phyloP scores from a whole-genome alignment of 257 asterid species.

The Datura wrightii region DNA sequence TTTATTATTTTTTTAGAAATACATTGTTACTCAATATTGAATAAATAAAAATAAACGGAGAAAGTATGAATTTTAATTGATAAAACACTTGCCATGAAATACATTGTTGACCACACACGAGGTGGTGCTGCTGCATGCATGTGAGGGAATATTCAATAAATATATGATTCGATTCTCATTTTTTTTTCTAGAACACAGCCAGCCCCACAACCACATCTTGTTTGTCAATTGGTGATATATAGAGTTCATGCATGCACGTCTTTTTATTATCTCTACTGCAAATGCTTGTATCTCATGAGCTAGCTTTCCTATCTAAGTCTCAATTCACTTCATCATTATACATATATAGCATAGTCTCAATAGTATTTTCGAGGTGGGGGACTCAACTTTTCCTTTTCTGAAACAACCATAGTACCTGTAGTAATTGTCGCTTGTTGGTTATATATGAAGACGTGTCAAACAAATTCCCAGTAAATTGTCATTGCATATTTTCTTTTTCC shows the following conservation, averaged over 20 bases:
- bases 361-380: not conserved
- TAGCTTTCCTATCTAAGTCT: not conserved
- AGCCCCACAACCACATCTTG: not conserved
- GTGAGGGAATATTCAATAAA: no score
- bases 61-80: no score
- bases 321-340: not conserved
- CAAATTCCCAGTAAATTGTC: not conserved
- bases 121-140: no score
- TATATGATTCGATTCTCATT: slow-evolving; percentile 15
- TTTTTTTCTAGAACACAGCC: not conserved
- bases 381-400: not conserved
- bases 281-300: not conserved
- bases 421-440: not conserved
- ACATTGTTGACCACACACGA: no score
- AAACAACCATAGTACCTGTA: not conserved
- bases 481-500: not conserved
- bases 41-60: no score
- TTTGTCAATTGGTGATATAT: not conserved
- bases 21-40: no score
- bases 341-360: not conserved
- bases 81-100: no score
- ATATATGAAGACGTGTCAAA: not conserved
- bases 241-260: not conserved
- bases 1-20: no score
- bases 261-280: not conserved